phyloP scores from a whole-genome alignment of 805 yeast species.

The Candida ipomoeae region DNA sequence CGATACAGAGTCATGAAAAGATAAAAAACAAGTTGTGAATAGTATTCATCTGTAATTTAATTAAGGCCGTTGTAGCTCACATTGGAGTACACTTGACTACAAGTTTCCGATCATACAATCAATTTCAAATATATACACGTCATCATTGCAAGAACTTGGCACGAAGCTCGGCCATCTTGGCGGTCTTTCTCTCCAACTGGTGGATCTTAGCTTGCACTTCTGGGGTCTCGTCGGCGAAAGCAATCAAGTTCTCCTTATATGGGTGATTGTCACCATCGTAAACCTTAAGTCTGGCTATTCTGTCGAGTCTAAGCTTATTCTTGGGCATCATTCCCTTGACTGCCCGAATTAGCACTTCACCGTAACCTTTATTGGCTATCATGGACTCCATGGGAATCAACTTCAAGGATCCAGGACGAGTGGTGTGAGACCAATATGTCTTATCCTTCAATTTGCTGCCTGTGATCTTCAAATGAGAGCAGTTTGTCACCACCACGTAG shows the following conservation, averaged over 20 bases:
- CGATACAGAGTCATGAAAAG: conserved; percentile 2
- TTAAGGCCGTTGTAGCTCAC: not conserved
- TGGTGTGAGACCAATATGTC: conserved; percentile 83
- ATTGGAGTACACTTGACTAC: not conserved
- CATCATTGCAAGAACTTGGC: conserved; percentile 22
- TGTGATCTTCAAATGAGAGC: conserved; percentile 73
- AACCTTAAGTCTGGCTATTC: conserved; percentile 80
- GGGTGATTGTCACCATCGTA: conserved; percentile 89
- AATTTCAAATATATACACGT: conserved; percentile 4
- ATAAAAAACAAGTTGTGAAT: not conserved
- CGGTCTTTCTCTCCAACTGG: conserved; percentile 34
- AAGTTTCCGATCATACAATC: not conserved
- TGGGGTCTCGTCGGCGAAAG: conserved; percentile 75
- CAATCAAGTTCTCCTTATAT: conserved; percentile 74
- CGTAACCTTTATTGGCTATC: conserved; percentile 74
- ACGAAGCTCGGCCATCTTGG: conserved; percentile 30
- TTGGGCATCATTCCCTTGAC: conserved; percentile 96
- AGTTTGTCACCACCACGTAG: conserved; percentile 94
- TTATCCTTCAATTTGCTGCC: conserved; percentile 82
- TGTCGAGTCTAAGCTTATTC: conserved; percentile 70
- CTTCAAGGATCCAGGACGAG: conserved; percentile 85
- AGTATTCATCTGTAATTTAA: not conserved
- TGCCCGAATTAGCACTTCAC: conserved; percentile 81
- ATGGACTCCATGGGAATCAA: conserved; percentile 77
- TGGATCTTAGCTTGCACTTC: conserved; percentile 43